Percentiles rank a stretch among this genome's conserved stretches.
Conservation (phyloP, 768 basidiomycete genomes). For the Lactarius deliciosus region DNA sequence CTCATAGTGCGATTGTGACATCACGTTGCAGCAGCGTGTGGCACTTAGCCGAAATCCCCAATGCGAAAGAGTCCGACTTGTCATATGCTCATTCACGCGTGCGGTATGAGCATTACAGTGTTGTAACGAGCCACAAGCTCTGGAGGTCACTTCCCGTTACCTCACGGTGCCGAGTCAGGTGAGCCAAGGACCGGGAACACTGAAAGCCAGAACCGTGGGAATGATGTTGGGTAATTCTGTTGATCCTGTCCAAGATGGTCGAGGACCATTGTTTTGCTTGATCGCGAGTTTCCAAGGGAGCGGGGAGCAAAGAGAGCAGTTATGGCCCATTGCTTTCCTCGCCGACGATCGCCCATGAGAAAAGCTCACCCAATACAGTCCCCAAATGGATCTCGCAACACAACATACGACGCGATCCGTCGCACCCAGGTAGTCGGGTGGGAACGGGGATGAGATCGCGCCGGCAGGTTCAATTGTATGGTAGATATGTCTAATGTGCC, state of each 20-base stretch:
- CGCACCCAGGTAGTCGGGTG: slow-evolving; percentile 1
- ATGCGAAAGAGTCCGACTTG: background rate
- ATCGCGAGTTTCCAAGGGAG: slow-evolving; percentile 17
- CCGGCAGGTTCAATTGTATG: background rate
- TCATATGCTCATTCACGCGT: background rate
- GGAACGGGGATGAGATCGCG: slow-evolving; percentile 6
- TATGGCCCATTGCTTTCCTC: background rate
- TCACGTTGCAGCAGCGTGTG: background rate
- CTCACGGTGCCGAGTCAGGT: background rate
- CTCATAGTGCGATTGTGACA: background rate
- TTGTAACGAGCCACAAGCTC: background rate
- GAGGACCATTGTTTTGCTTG: background rate
- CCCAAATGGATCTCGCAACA: slow-evolving; percentile 7
- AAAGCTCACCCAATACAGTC: slow-evolving; percentile 9
- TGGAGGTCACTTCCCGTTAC: background rate
- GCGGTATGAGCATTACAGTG: too few species aligned
- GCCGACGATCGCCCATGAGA: slow-evolving; percentile 9
- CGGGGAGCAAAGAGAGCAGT: slow-evolving; percentile 12
- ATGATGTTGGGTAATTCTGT: background rate
- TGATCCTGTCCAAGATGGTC: background rate
- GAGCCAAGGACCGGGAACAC: slow-evolving; percentile 15
- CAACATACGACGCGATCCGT: background rate
- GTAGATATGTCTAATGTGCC: background rate
- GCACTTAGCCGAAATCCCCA: background rate
- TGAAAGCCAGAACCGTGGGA: background rate